phyloP scores from a whole-genome alignment of 1,284 basidiomycete species.

The Ceratobasidium sp. region DNA sequence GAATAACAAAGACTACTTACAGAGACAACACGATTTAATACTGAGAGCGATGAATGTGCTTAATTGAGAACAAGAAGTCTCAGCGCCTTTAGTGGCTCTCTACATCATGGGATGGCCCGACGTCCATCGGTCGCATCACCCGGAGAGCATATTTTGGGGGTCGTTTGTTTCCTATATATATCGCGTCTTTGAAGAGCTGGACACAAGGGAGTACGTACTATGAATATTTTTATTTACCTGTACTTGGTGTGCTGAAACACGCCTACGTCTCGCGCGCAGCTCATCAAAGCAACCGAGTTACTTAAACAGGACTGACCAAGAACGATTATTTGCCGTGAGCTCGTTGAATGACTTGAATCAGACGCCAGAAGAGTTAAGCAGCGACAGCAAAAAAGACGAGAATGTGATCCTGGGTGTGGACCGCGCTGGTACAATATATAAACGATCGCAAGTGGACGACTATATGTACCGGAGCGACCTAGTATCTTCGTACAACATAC shows the following conservation, averaged over 20 bases:
- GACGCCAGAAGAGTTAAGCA: background rate
- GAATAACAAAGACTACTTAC: background rate
- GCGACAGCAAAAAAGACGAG: background rate
- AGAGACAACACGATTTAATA: constrained; percentile 6
- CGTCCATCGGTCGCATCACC: background rate
- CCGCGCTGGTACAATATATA: background rate
- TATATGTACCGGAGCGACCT: background rate
- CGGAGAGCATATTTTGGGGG: background rate
- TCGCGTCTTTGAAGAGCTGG: background rate
- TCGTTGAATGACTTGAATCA: background rate
- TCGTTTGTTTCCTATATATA: background rate
- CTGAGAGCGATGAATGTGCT: constrained; percentile 37
- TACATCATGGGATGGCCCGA: constrained; percentile 35
- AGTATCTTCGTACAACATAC: background rate
- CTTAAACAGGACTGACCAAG: too few species aligned
- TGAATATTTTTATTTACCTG: background rate
- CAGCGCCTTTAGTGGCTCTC: constrained; percentile 16
- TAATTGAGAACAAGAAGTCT: background rate
- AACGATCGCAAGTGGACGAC: constrained; percentile 1
- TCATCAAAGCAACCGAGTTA: too few species aligned
- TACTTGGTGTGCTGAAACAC: background rate
- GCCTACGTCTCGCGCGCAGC: background rate
- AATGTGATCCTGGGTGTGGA: background rate
- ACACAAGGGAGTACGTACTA: background rate
- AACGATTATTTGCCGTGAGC: background rate